Evolutionary conservation across 495 filamentous ascomycete species (phyloP), one percentile per base, ranked within the genome.

Genomic region (Aspergillus coremiiformis): DNA sequence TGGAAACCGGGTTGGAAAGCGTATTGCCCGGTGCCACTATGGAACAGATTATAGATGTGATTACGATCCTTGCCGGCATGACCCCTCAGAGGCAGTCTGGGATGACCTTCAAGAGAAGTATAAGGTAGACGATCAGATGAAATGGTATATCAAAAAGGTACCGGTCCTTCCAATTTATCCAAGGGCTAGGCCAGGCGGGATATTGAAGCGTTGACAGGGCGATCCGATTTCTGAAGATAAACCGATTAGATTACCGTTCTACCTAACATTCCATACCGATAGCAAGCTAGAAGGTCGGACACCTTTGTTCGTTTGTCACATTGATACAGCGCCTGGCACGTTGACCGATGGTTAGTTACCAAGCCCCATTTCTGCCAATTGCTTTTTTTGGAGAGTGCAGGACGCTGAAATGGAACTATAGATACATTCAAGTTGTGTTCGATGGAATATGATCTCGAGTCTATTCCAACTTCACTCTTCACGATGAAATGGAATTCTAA

Each of bases 21-120:
- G 79, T 14, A 69, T 67, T 52, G 70, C 76, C 5, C 64, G 77
- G 30, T 73, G 75, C 49, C 77, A 79, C 51, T 77, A 80, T 53
- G 78, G 78, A 5, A 59, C 66, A 8, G 44, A 53, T 11, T 56
- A 58, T 51, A 46, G 35, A 1, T 43, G 45, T 15, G 47, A 26
- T 4, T 81, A 62, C 46, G 55, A 75, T 62, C 61, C 66, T 10
- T 54, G 37, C 10, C 27, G 54, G 0, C 71, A 77, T 33, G 49
- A 53, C 4, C 6, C 7, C 3, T 9, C 27, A 9, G 10, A 26
- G 3, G 0, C n/a, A 2, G 61, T 52, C 49, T 57, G 51, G 26
- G 2, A 50, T 1, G 29, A 60, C 17, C 17, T 49, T 15, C 49
- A 65, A 5, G 57, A 69, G 33, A 44, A 47, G 27, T 66, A 54